Percentiles rank a stretch among this genome's conserved stretches.
Conservation (phyloP, 805 yeast genomes). For the Monosporozyma solicola region DNA sequence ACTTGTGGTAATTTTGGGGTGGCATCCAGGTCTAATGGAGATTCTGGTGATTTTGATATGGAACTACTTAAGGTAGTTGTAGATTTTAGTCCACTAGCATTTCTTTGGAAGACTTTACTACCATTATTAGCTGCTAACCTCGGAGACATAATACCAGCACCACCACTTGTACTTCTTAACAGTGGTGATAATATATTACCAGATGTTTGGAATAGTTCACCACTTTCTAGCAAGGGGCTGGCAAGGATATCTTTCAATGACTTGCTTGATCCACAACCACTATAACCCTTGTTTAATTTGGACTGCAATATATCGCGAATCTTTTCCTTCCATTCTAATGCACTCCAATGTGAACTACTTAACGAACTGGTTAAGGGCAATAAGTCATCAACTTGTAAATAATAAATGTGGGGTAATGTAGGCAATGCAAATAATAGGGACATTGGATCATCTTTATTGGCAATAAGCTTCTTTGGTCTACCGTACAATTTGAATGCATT, state of each 20-base stretch:
- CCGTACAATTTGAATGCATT: conserved; percentile 68
- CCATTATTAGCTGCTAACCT: neutral
- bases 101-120: neutral
- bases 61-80: neutral
- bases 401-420: conserved; percentile 58
- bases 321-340: conserved; percentile 48
- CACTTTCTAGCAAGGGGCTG: conserved; percentile 38
- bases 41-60: neutral
- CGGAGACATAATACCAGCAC: neutral
- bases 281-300: conserved; percentile 52
- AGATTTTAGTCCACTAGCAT: neutral
- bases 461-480: conserved; percentile 53
- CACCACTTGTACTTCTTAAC: conserved; percentile 1
- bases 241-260: conserved; percentile 53
- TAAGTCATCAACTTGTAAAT: conserved; percentile 52
- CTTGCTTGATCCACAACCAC: conserved; percentile 66
- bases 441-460: conserved; percentile 44
- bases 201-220: conserved; percentile 23
- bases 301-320: conserved; percentile 47
- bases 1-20: neutral
- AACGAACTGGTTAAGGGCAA: conserved; percentile 31
- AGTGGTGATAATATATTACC: conserved; percentile 4
- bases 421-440: conserved; percentile 68
- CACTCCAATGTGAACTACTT: conserved; percentile 43
- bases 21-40: neutral